phyloP scores from a whole-genome alignment of 306 rosid genomes.

The Gastrolobium bilobum region DNA sequence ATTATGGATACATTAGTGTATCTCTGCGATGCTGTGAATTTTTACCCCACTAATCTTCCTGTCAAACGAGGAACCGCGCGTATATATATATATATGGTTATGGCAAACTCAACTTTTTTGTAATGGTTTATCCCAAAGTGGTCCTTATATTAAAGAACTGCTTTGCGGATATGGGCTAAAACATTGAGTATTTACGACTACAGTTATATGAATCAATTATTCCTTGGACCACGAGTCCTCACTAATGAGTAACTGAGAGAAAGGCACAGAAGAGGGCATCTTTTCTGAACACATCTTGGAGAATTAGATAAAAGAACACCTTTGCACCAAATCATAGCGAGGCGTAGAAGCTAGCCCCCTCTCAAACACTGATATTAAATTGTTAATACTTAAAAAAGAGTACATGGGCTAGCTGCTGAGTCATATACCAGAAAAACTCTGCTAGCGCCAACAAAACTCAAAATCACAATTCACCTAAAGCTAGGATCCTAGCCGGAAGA shows the following conservation, averaged over 20 bases:
- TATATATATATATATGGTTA: background rate
- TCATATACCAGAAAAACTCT: constrained; percentile 39
- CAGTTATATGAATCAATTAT: constrained; percentile 51
- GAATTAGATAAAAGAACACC: constrained; percentile 44
- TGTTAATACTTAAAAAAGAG: constrained; percentile 48
- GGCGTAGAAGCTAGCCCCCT: constrained; percentile 40
- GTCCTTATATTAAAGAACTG: constrained; percentile 46
- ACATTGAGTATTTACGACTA: constrained; percentile 32
- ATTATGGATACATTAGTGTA: background rate
- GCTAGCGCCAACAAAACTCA: constrained; percentile 44
- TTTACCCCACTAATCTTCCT: background rate
- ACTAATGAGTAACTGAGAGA: constrained; percentile 44
- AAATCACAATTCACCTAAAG: constrained; percentile 48
- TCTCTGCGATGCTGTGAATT: background rate
- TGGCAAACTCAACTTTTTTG: constrained; percentile 17
- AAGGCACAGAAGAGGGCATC: constrained; percentile 40
- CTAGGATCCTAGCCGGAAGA: constrained; percentile 13
- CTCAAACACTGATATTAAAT: constrained; percentile 53
- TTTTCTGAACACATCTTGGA: constrained; percentile 43
- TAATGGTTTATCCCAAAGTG: constrained; percentile 40
- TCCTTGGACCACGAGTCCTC: constrained; percentile 59
- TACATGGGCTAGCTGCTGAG: constrained; percentile 55
- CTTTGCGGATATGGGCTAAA: constrained; percentile 34
- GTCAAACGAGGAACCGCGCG: constrained; percentile 7
- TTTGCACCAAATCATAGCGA: constrained; percentile 46